Base-by-base conservation (phyloP, 306 rosid genomes). In the Castanospermum australe region DNA sequence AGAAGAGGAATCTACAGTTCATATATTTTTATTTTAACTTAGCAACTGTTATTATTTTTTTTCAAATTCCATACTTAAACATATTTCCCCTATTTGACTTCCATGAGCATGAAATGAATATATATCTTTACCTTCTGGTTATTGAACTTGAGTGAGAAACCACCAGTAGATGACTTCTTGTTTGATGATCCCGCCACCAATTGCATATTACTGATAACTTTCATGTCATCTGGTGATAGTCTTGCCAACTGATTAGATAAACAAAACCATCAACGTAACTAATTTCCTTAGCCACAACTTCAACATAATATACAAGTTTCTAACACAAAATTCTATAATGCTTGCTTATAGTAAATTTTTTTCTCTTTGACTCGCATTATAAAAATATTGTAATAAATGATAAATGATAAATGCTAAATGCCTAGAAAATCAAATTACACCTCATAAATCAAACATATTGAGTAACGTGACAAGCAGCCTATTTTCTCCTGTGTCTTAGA, bases 141-240 rank as follows among this genome's bases (percentile, higher is more conserved):
- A 57, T 68, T 93, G 84, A 95, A 95, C 86, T 95, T 93, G 64
- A 92, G 89, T 10, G 99, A 95, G 90, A 95, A 91, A 72, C 88
- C 48, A 70, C 80, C 54, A 57, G 67, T 5, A 24, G 88, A n/a
- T 82, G 91, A 45, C 81, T 88, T 86, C 57, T 73, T 79, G 18
- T 66, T 76, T 25, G 91, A 39, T 21, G 86, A 77, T 75, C 97
- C 97, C 24, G 70, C 92, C 74, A 95, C 84, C 74, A 86, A 70
- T 83, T 85, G 88, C 98, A 95, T 90, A 69, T 92, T 95, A 76
- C 69, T 86, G 72, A 95, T 85, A 32, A 90, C 90, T 84, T 91
- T 92, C 98, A 95, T 88, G 87, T 95, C 98, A 70, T 90, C 95
- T 0, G 51, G 77, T 79, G 99, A 86, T 74, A 95, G 79, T 86